phyloP scores from a whole-genome alignment of 2,329 filamentous ascomycete genomes.

The Clarireedia paspali region DNA sequence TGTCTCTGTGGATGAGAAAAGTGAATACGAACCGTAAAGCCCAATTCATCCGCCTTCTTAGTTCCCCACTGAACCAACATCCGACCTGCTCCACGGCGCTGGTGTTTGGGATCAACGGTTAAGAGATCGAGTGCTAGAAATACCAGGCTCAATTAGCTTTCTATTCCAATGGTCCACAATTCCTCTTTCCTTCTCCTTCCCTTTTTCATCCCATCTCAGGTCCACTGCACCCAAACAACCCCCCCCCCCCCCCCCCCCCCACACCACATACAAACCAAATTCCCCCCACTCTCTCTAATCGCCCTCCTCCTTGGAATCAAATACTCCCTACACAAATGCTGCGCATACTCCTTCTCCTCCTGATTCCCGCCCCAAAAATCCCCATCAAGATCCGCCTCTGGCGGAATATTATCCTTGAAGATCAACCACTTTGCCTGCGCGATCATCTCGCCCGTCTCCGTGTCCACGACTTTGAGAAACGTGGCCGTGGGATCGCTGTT shows the following conservation, averaged over 20 bases:
- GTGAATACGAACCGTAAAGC: neutral
- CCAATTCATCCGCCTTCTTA: neutral
- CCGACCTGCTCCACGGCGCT: neutral
- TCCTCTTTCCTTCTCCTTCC: too few species aligned
- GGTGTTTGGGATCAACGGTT: neutral
- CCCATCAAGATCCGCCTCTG: neutral
- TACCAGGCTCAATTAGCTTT: too few species aligned
- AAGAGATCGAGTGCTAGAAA: neutral
- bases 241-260: too few species aligned
- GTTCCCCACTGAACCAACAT: neutral
- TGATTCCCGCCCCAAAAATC: neutral
- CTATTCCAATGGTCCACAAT: too few species aligned
- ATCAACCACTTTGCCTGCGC: neutral
- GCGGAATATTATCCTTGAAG: neutral
- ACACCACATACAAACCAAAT: neutral
- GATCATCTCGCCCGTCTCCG: neutral
- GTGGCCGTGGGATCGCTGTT: neutral
- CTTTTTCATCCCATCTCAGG: too few species aligned
- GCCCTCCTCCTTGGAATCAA: neutral
- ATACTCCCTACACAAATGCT: neutral
- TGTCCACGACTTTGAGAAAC: neutral
- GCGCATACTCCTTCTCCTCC: neutral
- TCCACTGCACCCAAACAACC: too few species aligned
- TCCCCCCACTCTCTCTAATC: neutral
- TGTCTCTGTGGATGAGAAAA: neutral